Evolutionary conservation across 345 rosid species (phyloP), one percentile per base, ranked within the genome.

Genomic region (Aegle marmelos): DNA sequence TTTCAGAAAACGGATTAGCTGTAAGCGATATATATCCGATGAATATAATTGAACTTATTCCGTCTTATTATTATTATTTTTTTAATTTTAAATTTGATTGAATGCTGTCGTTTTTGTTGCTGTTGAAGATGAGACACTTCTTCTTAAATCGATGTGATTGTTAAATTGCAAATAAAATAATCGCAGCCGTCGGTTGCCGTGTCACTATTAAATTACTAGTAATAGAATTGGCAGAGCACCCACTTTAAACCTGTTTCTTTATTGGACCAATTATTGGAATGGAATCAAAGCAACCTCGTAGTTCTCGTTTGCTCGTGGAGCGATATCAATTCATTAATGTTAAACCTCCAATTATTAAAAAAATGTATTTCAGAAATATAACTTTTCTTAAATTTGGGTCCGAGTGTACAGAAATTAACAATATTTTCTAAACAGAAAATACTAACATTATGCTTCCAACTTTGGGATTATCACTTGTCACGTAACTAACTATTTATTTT

Each of bases 91-190:
- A 48, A 63, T 9, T 13, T 45, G 50, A 54, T 62, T 21, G 39
- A 72, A 14, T 21, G 6, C 28, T 75, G 76, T 70, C 68, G 30
- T 9, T 68, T 6, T 61, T 69, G 57, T 61, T 70, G 76, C 28
- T 62, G 76, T 75, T 54, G 79, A 80, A 80, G 83, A 80, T 5
- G 53, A 30, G 79, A 70, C 54, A 50, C 7, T 36, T 75, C 28
- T 80, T 33, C 58, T 70, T 30, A 13, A 24, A 27, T 45, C 4
- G 57, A 68, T 30, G 66, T 24, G 34, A 36, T 24, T 2, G 7
- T 13, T n/a, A 75, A 58, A 39, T 72, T 30, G 5, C 21, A 28
- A 3, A 37, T 56, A 41, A 39, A 79, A 48, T 48, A 37, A 60
- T 74, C 24, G n/a, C 6, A 30, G 31, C 6, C 31, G 68, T 70